These are phyloP conservation scores for Bremia lactucae DNA, from an alignment of 352 stramenopile species.

Conservation along the genomic window DNA sequence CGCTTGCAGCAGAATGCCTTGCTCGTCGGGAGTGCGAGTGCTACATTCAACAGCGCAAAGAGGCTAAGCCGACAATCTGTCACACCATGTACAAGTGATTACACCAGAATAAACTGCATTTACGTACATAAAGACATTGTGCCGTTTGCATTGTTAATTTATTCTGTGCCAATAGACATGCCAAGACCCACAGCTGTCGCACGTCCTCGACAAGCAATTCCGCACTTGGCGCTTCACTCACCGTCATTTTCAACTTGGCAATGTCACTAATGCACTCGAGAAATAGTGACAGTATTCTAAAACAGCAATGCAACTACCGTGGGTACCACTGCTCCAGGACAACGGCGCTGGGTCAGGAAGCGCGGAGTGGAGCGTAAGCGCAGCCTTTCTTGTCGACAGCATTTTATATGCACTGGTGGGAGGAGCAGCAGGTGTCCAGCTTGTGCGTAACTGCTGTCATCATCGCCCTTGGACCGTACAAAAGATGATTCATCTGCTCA, in stretches of 20 bases:
- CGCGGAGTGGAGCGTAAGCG: slow-evolving; percentile 37
- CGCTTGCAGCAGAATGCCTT: slow-evolving; percentile 18
- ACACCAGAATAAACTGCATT: background rate
- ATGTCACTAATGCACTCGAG: slow-evolving; percentile 5
- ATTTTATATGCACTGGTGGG: slow-evolving; percentile 62
- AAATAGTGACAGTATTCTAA: slow-evolving; percentile 5
- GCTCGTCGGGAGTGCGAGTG: slow-evolving; percentile 8
- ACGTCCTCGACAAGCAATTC: slow-evolving; percentile 21
- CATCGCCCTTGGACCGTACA: slow-evolving; percentile 81
- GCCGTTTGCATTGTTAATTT: slow-evolving; percentile 28
- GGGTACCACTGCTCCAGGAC: slow-evolving; percentile 6
- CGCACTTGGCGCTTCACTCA: background rate
- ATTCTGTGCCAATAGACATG: slow-evolving; percentile 31
- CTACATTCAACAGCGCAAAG: slow-evolving; percentile 19
- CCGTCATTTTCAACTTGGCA: slow-evolving; percentile 13
- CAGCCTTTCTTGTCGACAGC: slow-evolving; percentile 55
- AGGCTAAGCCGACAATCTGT: slow-evolving; percentile 14
- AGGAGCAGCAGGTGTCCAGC: slow-evolving; percentile 42
- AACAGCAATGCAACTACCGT: slow-evolving; percentile 8
- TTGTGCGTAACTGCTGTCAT: slow-evolving; percentile 74
- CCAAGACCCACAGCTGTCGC: slow-evolving; percentile 54
- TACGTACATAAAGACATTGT: slow-evolving; percentile 38
- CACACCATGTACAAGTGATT: background rate
- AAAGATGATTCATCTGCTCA: slow-evolving; percentile 81
- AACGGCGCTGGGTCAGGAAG: slow-evolving; percentile 10